These are phyloP conservation scores for Grosmannia penicillata DNA, from an alignment of 2,329 filamentous ascomycete species.

Conservation along the genomic window DNA sequence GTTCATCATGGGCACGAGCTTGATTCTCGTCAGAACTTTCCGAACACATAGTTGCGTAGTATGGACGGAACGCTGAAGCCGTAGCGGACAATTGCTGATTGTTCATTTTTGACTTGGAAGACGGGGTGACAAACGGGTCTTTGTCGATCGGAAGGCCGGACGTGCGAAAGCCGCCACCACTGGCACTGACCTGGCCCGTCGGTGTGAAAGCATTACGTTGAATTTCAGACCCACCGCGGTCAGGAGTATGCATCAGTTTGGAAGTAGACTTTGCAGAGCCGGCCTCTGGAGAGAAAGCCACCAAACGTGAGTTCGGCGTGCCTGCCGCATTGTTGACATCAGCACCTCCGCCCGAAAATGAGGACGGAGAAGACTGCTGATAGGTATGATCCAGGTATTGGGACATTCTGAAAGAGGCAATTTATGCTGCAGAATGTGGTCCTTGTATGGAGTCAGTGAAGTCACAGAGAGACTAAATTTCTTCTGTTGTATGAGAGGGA, in stretches of 20 bases:
- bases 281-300: conserved; percentile 49
- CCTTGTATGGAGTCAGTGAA: too few relatives aligned
- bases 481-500: too few relatives aligned
- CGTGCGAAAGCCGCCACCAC: conserved; percentile 11
- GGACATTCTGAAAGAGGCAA: conserved; percentile 17
- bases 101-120: conserved; percentile 15
- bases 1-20: too few relatives aligned
- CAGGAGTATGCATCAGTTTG: conserved; percentile 20
- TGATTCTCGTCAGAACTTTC: conserved; percentile 9
- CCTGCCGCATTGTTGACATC: conserved; percentile 16
- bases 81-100: conserved; percentile 45
- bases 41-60: conserved; percentile 15
- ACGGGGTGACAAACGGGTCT: conserved; percentile 39
- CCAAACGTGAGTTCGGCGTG: conserved; percentile 50
- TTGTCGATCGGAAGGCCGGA: conserved; percentile 20
- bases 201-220: conserved; percentile 13
- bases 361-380: conserved; percentile 34
- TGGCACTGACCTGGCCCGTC: conserved; percentile 12
- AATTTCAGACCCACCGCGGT: conserved; percentile 16
- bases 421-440: not conserved
- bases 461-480: too few relatives aligned
- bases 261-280: conserved; percentile 26
- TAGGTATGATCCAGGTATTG: conserved; percentile 25
- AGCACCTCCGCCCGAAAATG: conserved; percentile 18
- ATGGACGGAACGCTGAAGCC: conserved; percentile 46